Evolutionary conservation across 257 asterid genomes (phyloP), one percentile per base, ranked within the genome.

Genomic region (Leonotis leonurus): DNA sequence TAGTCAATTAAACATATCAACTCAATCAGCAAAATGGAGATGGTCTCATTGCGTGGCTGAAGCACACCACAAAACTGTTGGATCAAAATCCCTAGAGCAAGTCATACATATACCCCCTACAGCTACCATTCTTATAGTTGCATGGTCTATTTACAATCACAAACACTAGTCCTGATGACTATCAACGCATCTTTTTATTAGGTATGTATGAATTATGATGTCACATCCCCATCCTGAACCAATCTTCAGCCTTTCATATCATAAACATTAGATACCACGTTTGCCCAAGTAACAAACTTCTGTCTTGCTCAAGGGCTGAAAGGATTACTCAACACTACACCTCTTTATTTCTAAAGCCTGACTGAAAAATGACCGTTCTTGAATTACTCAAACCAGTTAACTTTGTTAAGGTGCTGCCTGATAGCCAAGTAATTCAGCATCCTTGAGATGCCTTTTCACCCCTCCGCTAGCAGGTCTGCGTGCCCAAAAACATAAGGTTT

Each of bases 401-500:
- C 72, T 41, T 24, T 8, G 26, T 17, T 45, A 62, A 6, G 62
- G 56, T 27, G 69, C 24, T 54, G 70, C 70, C 59, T 64, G 67
- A 21, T 58, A 68, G 27, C 70, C 59, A 32, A 75, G 32, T 7
- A 70, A 50, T 50, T 73, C 71, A 6, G 65, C 40, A 39, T 71
- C 83, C 60, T 75, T 69, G 61, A 59, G 62, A 54, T 70, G 82
- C 76, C 66, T 68, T 79, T 74, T 73, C 76, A 78, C 82, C 64
- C 95, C 94, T 73, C 95, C 95, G 63, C 94, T 84, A 3, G 90
- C 78, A 40, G 95, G 95, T 80, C 93, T 84, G 85, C 18, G 54
- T 2, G 12, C 24, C 30, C 73, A 45, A 41, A 33, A 18, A 24
- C 51, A 11, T 9, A 3, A 1, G 5, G 50, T 48, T 63, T 33